Evolutionary conservation across 495 filamentous ascomycete species (phyloP).

Genomic region (Glarea lozoyensis): DNA sequence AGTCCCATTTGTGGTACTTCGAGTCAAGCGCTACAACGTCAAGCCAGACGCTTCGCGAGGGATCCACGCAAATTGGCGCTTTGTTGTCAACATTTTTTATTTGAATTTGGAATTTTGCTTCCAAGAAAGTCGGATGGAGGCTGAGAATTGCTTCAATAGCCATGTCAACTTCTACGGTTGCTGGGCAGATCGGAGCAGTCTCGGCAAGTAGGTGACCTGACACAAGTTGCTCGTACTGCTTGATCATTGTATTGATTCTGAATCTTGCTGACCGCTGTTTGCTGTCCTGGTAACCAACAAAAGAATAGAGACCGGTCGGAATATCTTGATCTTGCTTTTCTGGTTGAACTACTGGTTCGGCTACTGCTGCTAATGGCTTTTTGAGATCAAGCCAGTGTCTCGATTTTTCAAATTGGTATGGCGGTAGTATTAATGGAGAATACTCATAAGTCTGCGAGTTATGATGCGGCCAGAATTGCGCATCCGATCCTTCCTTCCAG

Average conservation of each 20-base stretch:
- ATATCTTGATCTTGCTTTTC: slow-evolving; percentile 12
- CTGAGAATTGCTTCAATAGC: slow-evolving; percentile 31
- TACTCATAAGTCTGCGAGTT: slow-evolving; percentile 26
- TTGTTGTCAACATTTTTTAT: slow-evolving; percentile 28
- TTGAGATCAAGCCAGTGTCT: slow-evolving; percentile 27
- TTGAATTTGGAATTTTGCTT: slow-evolving; percentile 21
- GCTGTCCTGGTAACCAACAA: slow-evolving; percentile 29
- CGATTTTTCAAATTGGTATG: slow-evolving; percentile 33
- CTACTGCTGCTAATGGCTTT: neutral
- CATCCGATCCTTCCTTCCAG: slow-evolving; percentile 35
- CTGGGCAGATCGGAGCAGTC: slow-evolving; percentile 37
- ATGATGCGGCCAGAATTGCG: slow-evolving; percentile 41
- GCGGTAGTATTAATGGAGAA: slow-evolving; percentile 25
- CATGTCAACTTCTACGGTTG: slow-evolving; percentile 33
- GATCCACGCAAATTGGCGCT: no score
- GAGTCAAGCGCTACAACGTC: no score
- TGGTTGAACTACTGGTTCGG: neutral
- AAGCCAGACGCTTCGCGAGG: no score
- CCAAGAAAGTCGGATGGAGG: slow-evolving; percentile 22
- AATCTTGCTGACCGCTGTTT: slow-evolving; percentile 23
- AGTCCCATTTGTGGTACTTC: no score
- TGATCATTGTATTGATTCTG: slow-evolving; percentile 28
- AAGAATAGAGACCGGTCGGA: slow-evolving; percentile 21
- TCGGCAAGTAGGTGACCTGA: slow-evolving; percentile 29
- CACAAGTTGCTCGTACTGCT: slow-evolving; percentile 24